phyloP scores from a whole-genome alignment of 805 yeast genomes.

The Scheffersomyces ergatensis region DNA sequence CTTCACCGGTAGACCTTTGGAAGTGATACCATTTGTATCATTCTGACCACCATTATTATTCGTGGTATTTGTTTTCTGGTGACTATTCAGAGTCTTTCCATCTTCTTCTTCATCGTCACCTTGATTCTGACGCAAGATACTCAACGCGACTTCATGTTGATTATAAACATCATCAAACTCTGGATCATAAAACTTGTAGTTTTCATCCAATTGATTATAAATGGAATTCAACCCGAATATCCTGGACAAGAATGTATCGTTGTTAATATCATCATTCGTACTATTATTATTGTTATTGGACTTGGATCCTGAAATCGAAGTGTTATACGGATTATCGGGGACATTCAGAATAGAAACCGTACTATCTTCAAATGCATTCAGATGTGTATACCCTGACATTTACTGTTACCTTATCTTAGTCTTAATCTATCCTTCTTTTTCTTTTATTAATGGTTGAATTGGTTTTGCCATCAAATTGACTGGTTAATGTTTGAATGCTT shows the following conservation, averaged over 20 bases:
- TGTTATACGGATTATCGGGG: too few species aligned
- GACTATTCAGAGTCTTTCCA: not conserved
- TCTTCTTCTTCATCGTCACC: constrained; percentile 3
- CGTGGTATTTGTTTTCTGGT: constrained; percentile 4
- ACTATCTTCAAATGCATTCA: not conserved
- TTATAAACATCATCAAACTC: constrained; percentile 19
- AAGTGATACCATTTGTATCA: not conserved
- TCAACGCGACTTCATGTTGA: constrained; percentile 6
- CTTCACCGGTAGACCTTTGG: too few species aligned
- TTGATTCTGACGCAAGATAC: not conserved
- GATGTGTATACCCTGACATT: not conserved
- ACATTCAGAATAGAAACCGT: not conserved
- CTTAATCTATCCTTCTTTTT: too few species aligned
- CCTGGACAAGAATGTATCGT: constrained; percentile 59
- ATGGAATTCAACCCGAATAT: constrained; percentile 56
- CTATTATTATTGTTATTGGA: not conserved
- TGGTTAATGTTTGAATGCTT: too few species aligned
- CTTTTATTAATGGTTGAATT: too few species aligned
- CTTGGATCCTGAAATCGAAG: not conserved
- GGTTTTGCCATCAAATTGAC: too few species aligned
- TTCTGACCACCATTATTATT: constrained; percentile 3
- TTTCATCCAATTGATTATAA: constrained; percentile 39
- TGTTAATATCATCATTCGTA: not conserved
- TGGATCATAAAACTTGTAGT: constrained; percentile 37
- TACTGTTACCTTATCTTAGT: not conserved